Evolutionary conservation across 1,284 basidiomycete species (phyloP).

Genomic region (Mycena citricolor): DNA sequence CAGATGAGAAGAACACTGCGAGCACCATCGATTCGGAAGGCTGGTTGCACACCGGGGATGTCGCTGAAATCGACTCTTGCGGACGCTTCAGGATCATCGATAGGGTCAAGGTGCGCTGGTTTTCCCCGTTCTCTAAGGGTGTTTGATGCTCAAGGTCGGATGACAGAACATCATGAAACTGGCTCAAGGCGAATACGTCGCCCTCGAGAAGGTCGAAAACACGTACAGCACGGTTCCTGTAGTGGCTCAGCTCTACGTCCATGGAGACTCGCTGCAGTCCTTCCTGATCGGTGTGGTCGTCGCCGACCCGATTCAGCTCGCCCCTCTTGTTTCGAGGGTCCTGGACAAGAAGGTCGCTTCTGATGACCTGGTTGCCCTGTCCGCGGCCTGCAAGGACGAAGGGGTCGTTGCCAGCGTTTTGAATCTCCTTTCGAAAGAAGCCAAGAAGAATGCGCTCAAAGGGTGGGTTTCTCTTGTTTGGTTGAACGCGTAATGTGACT

Average conservation of each 20-base stretch:
- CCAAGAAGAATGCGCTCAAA: constrained; percentile 65
- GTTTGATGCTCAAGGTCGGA: neutral
- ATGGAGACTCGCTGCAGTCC: constrained; percentile 85
- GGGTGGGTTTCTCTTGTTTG: constrained; percentile 52
- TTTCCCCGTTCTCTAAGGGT: neutral
- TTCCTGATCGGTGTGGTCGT: constrained; percentile 84
- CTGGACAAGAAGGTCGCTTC: constrained; percentile 52
- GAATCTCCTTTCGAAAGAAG: constrained; percentile 55
- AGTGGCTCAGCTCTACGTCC: constrained; percentile 77
- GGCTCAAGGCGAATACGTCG: constrained; percentile 96
- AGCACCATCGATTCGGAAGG: constrained; percentile 73
- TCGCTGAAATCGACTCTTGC: constrained; percentile 76
- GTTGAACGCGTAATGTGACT: constrained; percentile 4
- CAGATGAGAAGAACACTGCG: constrained; percentile 71
- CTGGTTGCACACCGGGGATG: constrained; percentile 93
- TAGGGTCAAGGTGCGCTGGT: constrained; percentile 74
- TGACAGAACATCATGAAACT: constrained; percentile 96
- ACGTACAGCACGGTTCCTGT: constrained; percentile 73
- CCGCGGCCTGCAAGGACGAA: constrained; percentile 61
- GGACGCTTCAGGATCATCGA: constrained; percentile 93
- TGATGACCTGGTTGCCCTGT: constrained; percentile 54
- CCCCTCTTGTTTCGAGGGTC: constrained; percentile 57
- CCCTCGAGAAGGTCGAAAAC: constrained; percentile 95
- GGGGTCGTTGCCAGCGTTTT: constrained; percentile 67
- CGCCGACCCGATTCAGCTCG: constrained; percentile 72